Evolutionary conservation across 495 filamentous ascomycete species (phyloP), one percentile per base, ranked within the genome.

Genomic region (Aspergillus leporis): DNA sequence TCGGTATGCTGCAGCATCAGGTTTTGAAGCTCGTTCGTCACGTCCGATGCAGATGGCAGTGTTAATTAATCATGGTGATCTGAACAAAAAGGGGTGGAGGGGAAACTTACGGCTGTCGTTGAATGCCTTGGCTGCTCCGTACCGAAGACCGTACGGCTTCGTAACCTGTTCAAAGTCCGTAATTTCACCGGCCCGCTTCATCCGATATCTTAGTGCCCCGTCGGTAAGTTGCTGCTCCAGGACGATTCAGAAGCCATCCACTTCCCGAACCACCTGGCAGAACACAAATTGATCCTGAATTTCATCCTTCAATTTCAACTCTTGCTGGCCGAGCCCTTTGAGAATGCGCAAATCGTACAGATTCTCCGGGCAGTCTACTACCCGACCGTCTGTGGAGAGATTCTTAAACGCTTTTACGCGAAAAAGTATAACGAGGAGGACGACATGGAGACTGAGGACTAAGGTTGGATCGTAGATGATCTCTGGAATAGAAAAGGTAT

Each of bases 21-120:
- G 53, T 76, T 76, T 66, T 78, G 66, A 21, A 77, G 32, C 32
- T 68, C 61, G 60, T 74, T 70, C 18, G 67, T 70, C 46, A 78
- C 61, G 36, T 76, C 72, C 54, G 55, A 66, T 74, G 52, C 48
- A 52, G 28, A 48, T 57, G 49, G 32, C 12, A 34, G 12, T 63
- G 60, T 65, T 60, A 63, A 16, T 52, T 47, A 57, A 40, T 13
- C 56, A 31, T 63, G 49, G 14, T 36, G 45, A 51, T 50, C 8
- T 55, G 50, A 13, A 62, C 45, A 14, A 56, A 40, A n/a, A n/a
- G n/a, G n/a, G n/a, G n/a, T n/a, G n/a, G 18, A 41, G 46, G 19
- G 52, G 38, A 40, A 25, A 74, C 63, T 64, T 30, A 66, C 64
- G 28, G 53, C 70, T 75, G 47, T 73, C 32, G 58, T 78, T 71